Base-by-base conservation (phyloP, 1,284 basidiomycete species). In the Naganishia liquefaciens region DNA sequence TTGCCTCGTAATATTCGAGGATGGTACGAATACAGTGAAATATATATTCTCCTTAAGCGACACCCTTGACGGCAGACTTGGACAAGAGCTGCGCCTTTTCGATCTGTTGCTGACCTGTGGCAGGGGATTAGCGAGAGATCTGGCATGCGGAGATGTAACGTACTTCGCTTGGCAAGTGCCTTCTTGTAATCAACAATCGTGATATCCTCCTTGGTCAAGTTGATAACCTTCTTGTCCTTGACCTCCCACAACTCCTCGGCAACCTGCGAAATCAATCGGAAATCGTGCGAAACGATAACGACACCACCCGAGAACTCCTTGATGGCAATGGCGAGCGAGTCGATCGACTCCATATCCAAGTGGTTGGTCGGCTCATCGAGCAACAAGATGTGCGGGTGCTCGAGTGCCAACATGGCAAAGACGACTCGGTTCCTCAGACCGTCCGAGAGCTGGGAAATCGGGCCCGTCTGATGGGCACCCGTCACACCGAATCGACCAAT, bases 241-340 rank as follows among this genome's bases (percentile, higher is more conserved):
- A 99, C 95, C 80, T 99, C 95, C 95, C 95, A 99, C 13, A 99
- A 86, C 78, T 98, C 94, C 77, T 98, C 89, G 62, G 92, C 93
- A 52, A 96, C 93, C 81, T 96, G 93, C 62, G 89, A 89, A 77
- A 95, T 95, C 69, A 95, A 86, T 90, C 91, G 88, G 88, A 96
- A 96, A 80, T 96, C 92, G 83, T 96, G 93, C 52, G 93, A 95
- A 69, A 96, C 93, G 74, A 96, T 95, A 68, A 96, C 95, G 57
- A 98, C 96, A 77, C 95, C 95, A 68, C 96, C 95, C 75, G 92
- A 89, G 77, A 93, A 99, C 76, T 91, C 91, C 81, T 96, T 96
- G 83, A 99, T 98, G 57, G 95, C 94, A 37, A 80, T 78, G 5
- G 94, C 95, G 50, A 99, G 85, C 4, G 96, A 93, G 77, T 98